phyloP scores from a whole-genome alignment of 2,329 filamentous ascomycete genomes.

The Seiridium cupressi region DNA sequence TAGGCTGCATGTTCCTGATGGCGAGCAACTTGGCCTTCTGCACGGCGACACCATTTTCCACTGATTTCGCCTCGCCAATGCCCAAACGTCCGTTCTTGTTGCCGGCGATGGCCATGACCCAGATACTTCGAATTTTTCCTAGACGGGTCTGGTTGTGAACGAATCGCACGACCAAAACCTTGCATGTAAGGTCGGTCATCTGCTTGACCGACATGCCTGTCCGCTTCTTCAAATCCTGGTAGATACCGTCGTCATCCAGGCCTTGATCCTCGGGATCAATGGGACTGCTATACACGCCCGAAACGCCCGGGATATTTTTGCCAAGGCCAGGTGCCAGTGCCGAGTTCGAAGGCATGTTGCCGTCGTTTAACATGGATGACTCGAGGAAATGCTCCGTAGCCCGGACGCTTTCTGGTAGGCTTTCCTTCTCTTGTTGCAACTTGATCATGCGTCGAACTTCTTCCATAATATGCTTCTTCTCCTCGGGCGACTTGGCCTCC shows the following conservation, averaged over 20 bases:
- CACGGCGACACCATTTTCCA: conserved; percentile 65
- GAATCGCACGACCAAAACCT: conserved; percentile 69
- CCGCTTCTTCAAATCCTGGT: conserved; percentile 50
- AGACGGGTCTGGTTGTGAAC: conserved; percentile 95
- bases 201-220: conserved; percentile 54
- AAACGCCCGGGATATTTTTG: conserved; percentile 50
- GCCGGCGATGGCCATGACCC: conserved; percentile 78
- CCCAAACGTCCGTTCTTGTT: conserved; percentile 85
- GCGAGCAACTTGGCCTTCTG: conserved; percentile 77
- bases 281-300: conserved; percentile 46
- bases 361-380: conserved; percentile 32
- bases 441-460: background rate
- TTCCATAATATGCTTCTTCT: background rate
- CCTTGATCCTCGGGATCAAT: conserved; percentile 49
- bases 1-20: conserved; percentile 89
- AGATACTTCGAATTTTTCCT: conserved; percentile 81
- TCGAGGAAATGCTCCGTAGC: conserved; percentile 29
- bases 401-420: background rate
- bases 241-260: conserved; percentile 49
- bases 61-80: conserved; percentile 85
- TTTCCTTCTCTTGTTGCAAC: background rate
- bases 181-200: conserved; percentile 58
- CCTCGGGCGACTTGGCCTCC: background rate
- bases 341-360: conserved; percentile 34
- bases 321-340: conserved; percentile 49